phyloP scores from a whole-genome alignment of 2,329 filamentous ascomycete genomes.

The Penicillium sp. region DNA sequence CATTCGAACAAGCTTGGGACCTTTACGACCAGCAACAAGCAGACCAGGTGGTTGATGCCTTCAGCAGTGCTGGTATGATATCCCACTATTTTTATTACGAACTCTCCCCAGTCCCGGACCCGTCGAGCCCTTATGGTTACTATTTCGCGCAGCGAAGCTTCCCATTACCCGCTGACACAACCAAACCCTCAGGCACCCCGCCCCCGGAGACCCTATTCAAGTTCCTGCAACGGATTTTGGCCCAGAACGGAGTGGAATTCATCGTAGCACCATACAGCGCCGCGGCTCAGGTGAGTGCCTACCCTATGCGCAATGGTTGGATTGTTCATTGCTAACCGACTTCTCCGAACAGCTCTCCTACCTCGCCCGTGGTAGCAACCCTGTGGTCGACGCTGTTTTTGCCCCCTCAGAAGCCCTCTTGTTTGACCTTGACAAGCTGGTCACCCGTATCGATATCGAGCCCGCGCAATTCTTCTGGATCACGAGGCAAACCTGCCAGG shows the following conservation, averaged over 20 bases:
- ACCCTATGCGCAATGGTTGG: neutral
- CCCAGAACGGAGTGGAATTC: constrained; percentile 68
- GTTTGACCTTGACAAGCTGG: constrained; percentile 75
- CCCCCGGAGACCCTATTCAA: constrained; percentile 70
- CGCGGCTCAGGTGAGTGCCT: constrained; percentile 68
- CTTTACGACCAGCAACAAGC: constrained; percentile 80
- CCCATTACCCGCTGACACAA: constrained; percentile 28
- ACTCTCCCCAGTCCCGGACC: constrained; percentile 5
- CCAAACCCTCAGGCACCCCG: constrained; percentile 59
- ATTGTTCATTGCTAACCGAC: constrained; percentile 5
- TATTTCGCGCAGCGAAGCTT: constrained; percentile 1
- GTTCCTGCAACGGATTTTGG: constrained; percentile 71
- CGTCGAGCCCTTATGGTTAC: neutral
- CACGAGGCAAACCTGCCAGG: constrained; percentile 67
- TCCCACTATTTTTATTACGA: neutral
- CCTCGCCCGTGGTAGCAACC: constrained; percentile 67
- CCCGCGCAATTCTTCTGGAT: constrained; percentile 62
- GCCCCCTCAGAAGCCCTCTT: constrained; percentile 81
- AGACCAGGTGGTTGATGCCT: constrained; percentile 77
- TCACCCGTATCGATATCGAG: constrained; percentile 59
- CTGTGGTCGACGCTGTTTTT: constrained; percentile 71
- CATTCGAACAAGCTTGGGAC: constrained; percentile 78
- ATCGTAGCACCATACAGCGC: constrained; percentile 84
- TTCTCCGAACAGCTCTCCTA: constrained; percentile 60
- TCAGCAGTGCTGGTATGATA: constrained; percentile 72